A percentile compares a stretch with the other conserved stretches of the same genome.
These are phyloP conservation scores for Globisporangium paroecandrum DNA, from an alignment of 352 stramenopile genomes.

Conservation along the genomic window DNA sequence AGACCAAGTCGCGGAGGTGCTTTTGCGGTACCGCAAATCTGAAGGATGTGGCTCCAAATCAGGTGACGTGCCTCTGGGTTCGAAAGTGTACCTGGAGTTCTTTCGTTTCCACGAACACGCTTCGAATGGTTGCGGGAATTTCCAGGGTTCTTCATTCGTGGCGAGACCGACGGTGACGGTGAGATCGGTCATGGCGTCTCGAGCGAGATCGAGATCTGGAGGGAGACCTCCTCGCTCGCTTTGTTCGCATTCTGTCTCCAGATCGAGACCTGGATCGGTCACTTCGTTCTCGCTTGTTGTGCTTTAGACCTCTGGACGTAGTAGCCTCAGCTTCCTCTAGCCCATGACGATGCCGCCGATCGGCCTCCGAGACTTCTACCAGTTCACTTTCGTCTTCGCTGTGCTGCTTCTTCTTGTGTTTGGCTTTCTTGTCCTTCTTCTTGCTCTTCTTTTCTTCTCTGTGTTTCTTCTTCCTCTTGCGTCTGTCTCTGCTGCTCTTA, in stretches of 20 bases:
- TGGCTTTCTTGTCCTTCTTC: slow-evolving; percentile 8
- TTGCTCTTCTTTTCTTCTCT: slow-evolving; percentile 19
- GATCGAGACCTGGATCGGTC: neutral
- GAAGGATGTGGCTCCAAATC: neutral
- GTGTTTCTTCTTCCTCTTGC: slow-evolving; percentile 23
- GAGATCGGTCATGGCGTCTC: neutral
- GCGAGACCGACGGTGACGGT: neutral
- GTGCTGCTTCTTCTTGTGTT: neutral
- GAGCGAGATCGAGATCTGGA: slow-evolving; percentile 1
- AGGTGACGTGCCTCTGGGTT: neutral
- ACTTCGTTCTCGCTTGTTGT: neutral
- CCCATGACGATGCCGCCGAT: neutral
- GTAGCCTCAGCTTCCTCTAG: neutral
- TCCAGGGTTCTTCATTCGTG: neutral
- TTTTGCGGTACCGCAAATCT: neutral
- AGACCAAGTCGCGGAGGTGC: neutral
- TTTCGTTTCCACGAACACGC: neutral
- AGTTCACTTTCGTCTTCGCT: neutral
- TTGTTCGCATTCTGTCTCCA: neutral
- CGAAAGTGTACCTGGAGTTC: neutral
- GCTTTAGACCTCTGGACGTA: neutral
- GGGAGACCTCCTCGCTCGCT: slow-evolving; percentile 2
- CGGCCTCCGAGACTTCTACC: neutral
- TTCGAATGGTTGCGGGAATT: neutral
- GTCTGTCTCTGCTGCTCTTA: slow-evolving; percentile 12